These are phyloP conservation scores for Penicillium taxi DNA, from an alignment of 495 filamentous ascomycete genomes.

Conservation along the genomic window DNA sequence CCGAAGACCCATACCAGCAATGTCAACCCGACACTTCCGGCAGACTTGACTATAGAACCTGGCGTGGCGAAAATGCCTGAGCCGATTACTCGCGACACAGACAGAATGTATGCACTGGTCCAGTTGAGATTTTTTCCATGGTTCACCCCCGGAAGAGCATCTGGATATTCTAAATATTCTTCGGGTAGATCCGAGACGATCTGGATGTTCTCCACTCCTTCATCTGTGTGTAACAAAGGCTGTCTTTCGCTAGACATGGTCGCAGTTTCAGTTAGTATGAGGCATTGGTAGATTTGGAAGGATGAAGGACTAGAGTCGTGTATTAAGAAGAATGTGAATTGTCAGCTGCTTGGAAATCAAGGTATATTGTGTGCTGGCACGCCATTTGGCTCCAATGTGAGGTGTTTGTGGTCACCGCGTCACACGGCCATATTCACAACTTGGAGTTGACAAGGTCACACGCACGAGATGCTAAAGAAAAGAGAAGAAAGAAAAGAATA, in stretches of 20 bases:
- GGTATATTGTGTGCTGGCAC: neutral
- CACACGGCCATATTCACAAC: neutral
- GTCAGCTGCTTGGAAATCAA: conserved; percentile 4
- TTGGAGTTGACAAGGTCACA: neutral
- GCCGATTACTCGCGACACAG: conserved; percentile 68
- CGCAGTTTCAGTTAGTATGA: neutral
- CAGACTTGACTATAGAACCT: conserved; percentile 56
- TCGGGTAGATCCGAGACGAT: conserved; percentile 1
- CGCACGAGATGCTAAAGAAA: too few relatives aligned
- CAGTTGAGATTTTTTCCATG: conserved; percentile 43
- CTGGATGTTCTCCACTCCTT: conserved; percentile 4
- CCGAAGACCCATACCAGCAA: conserved; percentile 58
- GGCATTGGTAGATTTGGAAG: neutral
- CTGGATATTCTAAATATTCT: conserved; percentile 1
- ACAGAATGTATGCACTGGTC: conserved; percentile 65
- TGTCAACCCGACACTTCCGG: conserved; percentile 60
- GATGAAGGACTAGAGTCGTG: too few relatives aligned
- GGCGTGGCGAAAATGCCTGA: conserved; percentile 71
- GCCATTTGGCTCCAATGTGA: conserved; percentile 1
- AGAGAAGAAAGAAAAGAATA: too few relatives aligned
- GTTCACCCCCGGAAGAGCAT: conserved; percentile 10
- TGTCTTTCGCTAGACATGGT: conserved; percentile 15
- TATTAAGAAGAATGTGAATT: too few relatives aligned
- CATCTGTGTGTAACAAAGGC: conserved; percentile 20
- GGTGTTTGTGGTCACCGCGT: neutral